Evolutionary conservation across 2,329 filamentous ascomycete species (phyloP), one percentile per base, ranked within the genome.

Genomic region (Lachnellula hyalina): DNA sequence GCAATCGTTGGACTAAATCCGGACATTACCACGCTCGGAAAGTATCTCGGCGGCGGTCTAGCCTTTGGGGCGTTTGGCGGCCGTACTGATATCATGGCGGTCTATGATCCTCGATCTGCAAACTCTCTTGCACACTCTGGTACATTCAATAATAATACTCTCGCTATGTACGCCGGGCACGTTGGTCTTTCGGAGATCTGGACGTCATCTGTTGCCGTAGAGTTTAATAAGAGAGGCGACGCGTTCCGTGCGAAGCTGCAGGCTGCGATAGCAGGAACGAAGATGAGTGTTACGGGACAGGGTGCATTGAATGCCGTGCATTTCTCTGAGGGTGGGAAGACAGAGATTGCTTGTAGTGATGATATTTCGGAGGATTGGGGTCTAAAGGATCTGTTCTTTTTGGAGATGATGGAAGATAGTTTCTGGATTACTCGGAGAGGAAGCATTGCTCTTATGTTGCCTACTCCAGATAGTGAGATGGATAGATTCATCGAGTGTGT

Each of bases 61-160:
- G 75, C 81, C 0, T 86, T 87, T 63, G 85, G 85, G 2, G 83
- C 81, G 0, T 87, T 89, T 63, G 85, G 85, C 0, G 85, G 85
- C 0, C 73, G 75, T 23, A 65, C 65, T 40, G 76, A 81, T 5
- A 53, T 87, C 57, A 86, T 88, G 81, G 67, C 69, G 0, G 65
- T 79, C 6, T 86, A 80, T 61, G 78, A 83, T 61, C 80, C 80
- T 9, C 66, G 75, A 11, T 25, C 25, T 25, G 70, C 66, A 1
- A 66, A 68, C 0, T 69, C 83, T 11, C 66, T 64, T 0, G 46
- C 73, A 0, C 83, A 87, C 61, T 80, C 82, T 0, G 84, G 84
- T 1, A 87, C 84, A 0, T 87, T 85, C 67, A 86, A 87, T 67
- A 88, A 89, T 65, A 87, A 88, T 66, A 51, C 60, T 15, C 25